These are phyloP conservation scores for Aspergillus niger DNA, from an alignment of 2,329 filamentous ascomycete species.

Conservation along the genomic window DNA sequence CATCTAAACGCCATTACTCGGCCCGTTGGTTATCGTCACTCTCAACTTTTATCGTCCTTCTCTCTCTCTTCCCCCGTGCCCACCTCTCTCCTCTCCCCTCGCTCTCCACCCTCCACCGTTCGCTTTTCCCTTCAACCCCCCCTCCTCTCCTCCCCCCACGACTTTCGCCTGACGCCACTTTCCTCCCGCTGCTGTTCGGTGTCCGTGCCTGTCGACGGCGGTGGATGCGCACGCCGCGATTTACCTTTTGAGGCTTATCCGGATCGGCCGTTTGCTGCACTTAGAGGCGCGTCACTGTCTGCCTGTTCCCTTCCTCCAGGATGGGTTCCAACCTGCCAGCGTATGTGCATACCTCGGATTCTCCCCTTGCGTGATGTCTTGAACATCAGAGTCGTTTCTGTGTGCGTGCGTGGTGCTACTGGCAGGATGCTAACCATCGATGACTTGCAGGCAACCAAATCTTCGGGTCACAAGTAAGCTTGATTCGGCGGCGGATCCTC, in stretches of 20 bases:
- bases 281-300: conserved; percentile 31
- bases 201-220: conserved; percentile 21
- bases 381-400: conserved; percentile 2
- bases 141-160: conserved; percentile 2
- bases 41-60: conserved; percentile 14
- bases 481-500: not conserved
- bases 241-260: conserved; percentile 35
- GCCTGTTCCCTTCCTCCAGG: conserved; percentile 31
- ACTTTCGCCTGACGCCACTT: conserved; percentile 2
- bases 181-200: conserved; percentile 15
- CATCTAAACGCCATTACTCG: conserved; percentile 17
- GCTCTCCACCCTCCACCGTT: conserved; percentile 10
- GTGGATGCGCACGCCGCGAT: conserved; percentile 40
- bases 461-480: conserved; percentile 84
- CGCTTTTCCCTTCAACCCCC: not conserved
- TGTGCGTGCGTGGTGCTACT: conserved; percentile 9
- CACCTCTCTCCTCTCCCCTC: conserved; percentile 12
- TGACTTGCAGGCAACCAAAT: conserved; percentile 69
- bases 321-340: conserved; percentile 64
- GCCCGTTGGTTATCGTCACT: conserved; percentile 18
- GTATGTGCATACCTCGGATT: conserved; percentile 51
- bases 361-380: not conserved
- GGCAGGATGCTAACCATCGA: conserved; percentile 23
- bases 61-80: not conserved
- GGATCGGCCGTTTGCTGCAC: conserved; percentile 36